Evolutionary conservation across 169 alveolate species (phyloP).

Genomic region (Eimeria tenella): DNA sequence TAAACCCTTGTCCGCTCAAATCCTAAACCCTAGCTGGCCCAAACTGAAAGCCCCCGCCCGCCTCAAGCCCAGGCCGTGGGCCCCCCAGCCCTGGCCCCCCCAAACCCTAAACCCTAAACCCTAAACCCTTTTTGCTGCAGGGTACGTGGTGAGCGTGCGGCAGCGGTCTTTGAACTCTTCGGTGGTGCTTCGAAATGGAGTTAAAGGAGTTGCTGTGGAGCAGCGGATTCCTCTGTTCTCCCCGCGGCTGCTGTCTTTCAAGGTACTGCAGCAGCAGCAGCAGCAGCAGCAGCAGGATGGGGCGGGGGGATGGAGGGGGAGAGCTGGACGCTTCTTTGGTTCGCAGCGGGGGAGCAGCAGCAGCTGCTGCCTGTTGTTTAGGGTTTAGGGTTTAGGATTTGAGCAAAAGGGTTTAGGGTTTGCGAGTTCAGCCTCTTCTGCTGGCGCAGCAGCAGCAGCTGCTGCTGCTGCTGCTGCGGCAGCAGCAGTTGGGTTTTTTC

Average conservation of each 20-base stretch:
- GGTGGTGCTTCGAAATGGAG: slow-evolving; percentile 67
- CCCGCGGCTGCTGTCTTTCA: slow-evolving; percentile 71
- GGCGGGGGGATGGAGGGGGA: neutral
- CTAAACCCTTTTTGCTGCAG: slow-evolving; percentile 1
- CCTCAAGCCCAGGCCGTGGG: neutral
- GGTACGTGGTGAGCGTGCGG: slow-evolving; percentile 74
- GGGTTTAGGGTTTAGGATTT: too few relatives aligned
- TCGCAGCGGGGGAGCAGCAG: neutral
- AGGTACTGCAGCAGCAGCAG: slow-evolving; percentile 63
- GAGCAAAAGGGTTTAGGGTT: too few relatives aligned
- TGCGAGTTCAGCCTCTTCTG: too few relatives aligned
- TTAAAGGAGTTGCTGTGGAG: slow-evolving; percentile 79
- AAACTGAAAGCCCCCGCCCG: neutral
- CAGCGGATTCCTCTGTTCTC: slow-evolving; percentile 80
- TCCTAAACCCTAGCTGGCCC: neutral
- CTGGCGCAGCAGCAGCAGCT: too few relatives aligned
- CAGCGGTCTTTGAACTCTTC: slow-evolving; percentile 66
- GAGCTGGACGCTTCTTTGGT: neutral
- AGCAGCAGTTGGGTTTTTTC: too few relatives aligned
- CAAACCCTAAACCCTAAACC: too few relatives aligned
- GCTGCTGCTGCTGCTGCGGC: too few relatives aligned
- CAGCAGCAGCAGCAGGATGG: neutral
- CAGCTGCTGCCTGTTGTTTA: too few relatives aligned
- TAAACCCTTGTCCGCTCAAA: neutral
- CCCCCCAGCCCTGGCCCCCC: neutral